Evolutionary conservation across 129 eudicot species (phyloP).

Genomic region (Saposhnikovia divaricata): DNA sequence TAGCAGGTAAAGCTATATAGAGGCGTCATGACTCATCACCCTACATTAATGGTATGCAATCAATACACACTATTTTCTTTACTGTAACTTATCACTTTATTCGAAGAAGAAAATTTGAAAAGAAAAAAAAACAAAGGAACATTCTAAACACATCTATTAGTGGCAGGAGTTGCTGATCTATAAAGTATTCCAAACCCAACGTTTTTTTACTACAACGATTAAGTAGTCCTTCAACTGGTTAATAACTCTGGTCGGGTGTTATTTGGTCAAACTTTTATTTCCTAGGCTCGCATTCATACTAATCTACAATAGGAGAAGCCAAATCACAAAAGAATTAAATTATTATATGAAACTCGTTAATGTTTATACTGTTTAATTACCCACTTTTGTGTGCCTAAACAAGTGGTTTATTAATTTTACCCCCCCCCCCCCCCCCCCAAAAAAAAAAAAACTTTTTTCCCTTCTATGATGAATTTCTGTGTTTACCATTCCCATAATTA

Average conservation of each 20-base stretch:
- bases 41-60: background rate
- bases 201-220: background rate
- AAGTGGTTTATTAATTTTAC: too few relatives aligned
- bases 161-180: background rate
- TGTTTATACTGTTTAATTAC: background rate
- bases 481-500: too few relatives aligned
- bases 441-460: too few relatives aligned
- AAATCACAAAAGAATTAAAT: background rate
- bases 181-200: background rate
- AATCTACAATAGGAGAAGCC: background rate
- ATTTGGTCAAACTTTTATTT: background rate
- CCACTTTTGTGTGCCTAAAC: background rate
- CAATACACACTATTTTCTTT: background rate
- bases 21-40: background rate
- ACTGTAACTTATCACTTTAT: background rate
- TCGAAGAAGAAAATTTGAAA: too few relatives aligned
- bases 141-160: background rate
- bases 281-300: background rate
- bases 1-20: background rate
- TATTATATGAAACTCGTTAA: background rate
- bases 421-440: too few relatives aligned
- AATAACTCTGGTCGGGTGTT: background rate
- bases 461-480: too few relatives aligned
- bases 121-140: background rate
- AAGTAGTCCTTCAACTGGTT: background rate